Conservation (phyloP, 768 basidiomycete species). For the Rubroboletus pulcherrimus region DNA sequence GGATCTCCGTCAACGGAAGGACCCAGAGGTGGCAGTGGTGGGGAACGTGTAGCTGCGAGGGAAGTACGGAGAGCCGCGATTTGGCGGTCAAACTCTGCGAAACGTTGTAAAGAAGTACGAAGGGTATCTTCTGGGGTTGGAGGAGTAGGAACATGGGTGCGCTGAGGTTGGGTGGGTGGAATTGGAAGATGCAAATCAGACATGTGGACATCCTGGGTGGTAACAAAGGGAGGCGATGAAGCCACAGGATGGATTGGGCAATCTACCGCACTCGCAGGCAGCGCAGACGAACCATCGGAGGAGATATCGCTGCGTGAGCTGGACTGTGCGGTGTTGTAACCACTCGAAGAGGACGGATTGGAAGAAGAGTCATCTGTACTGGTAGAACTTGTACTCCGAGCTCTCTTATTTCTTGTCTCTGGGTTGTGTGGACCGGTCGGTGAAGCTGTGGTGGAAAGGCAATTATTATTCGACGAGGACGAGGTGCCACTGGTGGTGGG, state of each 20-base stretch:
- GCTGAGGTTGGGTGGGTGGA: constrained; percentile 16
- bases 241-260: constrained; percentile 21
- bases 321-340: constrained; percentile 33
- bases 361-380: constrained; percentile 33
- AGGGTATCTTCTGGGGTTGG: constrained; percentile 35
- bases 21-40: constrained; percentile 25
- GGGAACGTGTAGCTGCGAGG: constrained; percentile 26
- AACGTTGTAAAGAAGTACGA: constrained; percentile 46
- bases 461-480: constrained; percentile 14
- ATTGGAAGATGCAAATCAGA: constrained; percentile 33
- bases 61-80: constrained; percentile 47
- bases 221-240: constrained; percentile 37
- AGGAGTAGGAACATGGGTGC: constrained; percentile 10
- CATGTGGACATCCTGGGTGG: constrained; percentile 50
- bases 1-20: constrained; percentile 19
- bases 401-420: constrained; percentile 55
- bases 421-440: constrained; percentile 31
- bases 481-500: constrained; percentile 27
- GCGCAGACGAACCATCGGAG: constrained; percentile 15
- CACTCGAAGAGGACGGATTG: constrained; percentile 35
- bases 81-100: constrained; percentile 51
- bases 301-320: constrained; percentile 33
- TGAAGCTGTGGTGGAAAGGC: constrained; percentile 6
- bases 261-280: constrained; percentile 10
- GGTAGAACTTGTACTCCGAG: constrained; percentile 51